Base-by-base conservation (phyloP, 208 protist species). In the Vickermania spadyakhi region DNA sequence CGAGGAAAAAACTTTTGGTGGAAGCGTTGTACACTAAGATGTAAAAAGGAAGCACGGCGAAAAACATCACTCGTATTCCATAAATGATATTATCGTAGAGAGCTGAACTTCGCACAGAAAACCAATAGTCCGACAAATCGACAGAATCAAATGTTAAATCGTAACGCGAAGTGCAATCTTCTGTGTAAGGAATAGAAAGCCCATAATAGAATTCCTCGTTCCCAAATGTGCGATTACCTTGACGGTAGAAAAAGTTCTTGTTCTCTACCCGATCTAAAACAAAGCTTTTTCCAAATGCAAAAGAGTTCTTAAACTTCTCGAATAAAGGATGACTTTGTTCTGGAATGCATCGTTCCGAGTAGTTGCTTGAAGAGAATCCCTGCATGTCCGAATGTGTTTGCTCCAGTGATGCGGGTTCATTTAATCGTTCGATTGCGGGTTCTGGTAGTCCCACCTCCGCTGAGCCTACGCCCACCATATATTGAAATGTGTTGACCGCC, bases 31-130 rank as follows among this genome's bases (percentile, higher is more conserved):
- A 31, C 11, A 59, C 30, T 4, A 87, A 63, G 23, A 79, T 22
- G 31, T 77, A 79, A 25, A 70, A 61, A 1, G 80, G 80, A 7
- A 84, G 56, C 0, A 72, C 63, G 3, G 65, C 64, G 49, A 87
- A 69, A 29, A 75, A 26, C 2, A 73, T 84, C 29, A 68, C 64
- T 28, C 80, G 80, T 23, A 87, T 53, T 28, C 67, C 36, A 31
- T 77, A 66, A 53, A 81, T 54, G 22, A 72, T 42, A 58, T 76
- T 74, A 26, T 56, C 54, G 18, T 58, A 62, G n/a, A 70, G 56
- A 0, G 53, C 59, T 31, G 73, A 63, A 11, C 69, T 73, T 56
- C 64, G 66, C 22, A 81, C 0, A 28, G 61, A 72, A 26, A 76
- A 56, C 66, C 60, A 76, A 27, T 57, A 58, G 11, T 69, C 69